Evolutionary conservation across 108 stramenopile genomes (phyloP), one percentile per base, ranked within the genome.

Genomic region (Mediolabrus comicus): DNA sequence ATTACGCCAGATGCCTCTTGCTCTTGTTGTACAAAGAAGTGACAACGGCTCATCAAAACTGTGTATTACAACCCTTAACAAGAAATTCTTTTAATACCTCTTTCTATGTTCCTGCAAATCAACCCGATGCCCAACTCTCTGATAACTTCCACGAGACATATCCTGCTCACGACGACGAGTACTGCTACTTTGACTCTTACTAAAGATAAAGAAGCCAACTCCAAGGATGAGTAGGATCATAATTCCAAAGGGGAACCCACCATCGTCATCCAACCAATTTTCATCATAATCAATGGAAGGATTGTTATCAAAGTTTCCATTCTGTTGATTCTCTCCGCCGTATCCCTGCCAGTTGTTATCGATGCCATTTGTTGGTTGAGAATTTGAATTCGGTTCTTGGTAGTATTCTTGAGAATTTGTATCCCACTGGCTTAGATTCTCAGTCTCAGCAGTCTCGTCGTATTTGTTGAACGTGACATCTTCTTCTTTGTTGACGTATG

Each of bases 211-310:
- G n/a, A 29, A 31, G 7, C 55, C 55, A 31, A 56, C 32, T 31
- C 28, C 28, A 6, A 29, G 13, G n/a, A 56, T 5, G 27, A 56
- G 55, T 29, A 56, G 19, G 19, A 56, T 56, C 5, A 56, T 14
- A 2, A 56, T 16, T 29, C 55, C 55, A 14, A 31, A 17, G 3
- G 28, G 55, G 27, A 56, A 56, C 14, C 55, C 55, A 31, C n/a
- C 26, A 31, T 56, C 55, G 55, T 56, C 55, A 5, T 56, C 55
- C 7, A 56, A 13, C 55, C 55, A 56, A 25, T 56, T 31, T n/a
- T 56, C 55, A 7, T 29, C 41, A 43, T 43, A 43, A 43, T 43
- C 28, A 16, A 31, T 55, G 3, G 53, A 16, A 13, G 53, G 28
- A 8, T 55, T 31, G 53, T 56, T 16, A 3, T 56, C 16, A 16